Base-by-base conservation (phyloP, 306 rosid species). In the Glycine tomentella region DNA sequence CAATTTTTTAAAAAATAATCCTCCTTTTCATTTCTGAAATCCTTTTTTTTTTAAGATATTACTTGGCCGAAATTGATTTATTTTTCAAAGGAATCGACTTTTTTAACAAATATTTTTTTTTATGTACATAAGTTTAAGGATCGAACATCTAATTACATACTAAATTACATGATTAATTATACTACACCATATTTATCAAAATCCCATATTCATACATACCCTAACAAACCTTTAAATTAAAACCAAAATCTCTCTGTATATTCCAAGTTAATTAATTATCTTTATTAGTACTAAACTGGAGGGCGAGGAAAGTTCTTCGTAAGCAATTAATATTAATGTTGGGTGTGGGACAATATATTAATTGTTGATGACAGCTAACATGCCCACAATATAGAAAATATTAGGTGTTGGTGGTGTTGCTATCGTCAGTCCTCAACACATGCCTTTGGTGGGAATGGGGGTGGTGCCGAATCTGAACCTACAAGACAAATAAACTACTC, bases 331-430 rank as follows among this genome's bases (percentile, higher is more conserved):
- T 25, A 25, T 25, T 25, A 25, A 25, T 33, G 44, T 33, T 80
- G 66, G 67, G 67, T 74, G 34, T 74, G 34, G 51, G 17, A 73
- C 9, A 48, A 49, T 33, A 56, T 25, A 48, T 57, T 68, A 15
- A 75, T 57, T 58, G 81, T 42, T 82, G 77, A 76, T 82, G 81
- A 82, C 85, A 58, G 25, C 73, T 75, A 57, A 75, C 15, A 14
- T 42, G 34, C 17, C 7, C 55, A 66, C 4, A 46, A 74, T 55
- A 74, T 64, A 72, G 25, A 81, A 74, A 81, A 74, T 16, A 81
- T 15, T 65, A 63, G 25, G 31, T 51, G 58, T 4, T 50, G 64
- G 2, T 51, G 64, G 2, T 51, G 57, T 80, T 80, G 58, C 9
- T 63, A 1, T 74, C 78, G 68, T 74, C 78, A 72, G 62, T 50